Base-by-base conservation (phyloP, 176 grass and related monocot species). In the Rhipidocladum racemiflorum region DNA sequence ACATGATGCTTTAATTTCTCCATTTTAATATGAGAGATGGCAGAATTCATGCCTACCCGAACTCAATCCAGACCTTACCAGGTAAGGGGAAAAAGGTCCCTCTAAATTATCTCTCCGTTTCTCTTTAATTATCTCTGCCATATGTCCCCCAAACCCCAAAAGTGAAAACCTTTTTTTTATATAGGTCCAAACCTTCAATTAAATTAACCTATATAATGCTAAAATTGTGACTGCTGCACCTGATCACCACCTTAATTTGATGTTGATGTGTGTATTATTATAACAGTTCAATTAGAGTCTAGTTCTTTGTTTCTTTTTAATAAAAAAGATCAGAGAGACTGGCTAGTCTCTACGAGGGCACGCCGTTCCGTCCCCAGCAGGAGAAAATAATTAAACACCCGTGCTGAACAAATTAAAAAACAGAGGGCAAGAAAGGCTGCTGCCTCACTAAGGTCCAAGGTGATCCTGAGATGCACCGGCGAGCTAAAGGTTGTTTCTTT, bases 11-110 rank as follows among this genome's bases (percentile, higher is more conserved):
- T 63, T 63, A 75, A 63, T 42, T 23, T 23, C 7, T 56, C 21
- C 21, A 23, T 56, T 35, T 35, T 51, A 75, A 77, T 43, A 82
- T 27, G 83, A 42, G 77, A 67, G 83, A 54, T 44, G 70, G 45
- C 71, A 85, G 59, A 86, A 83, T 84, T 84, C 75, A 45, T 73
- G 66, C 43, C 27, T 77, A 59, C 76, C 76, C 88, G 66, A 81
- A 81, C 89, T 77, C 62, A 75, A 87, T 39, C 39, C 24, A 71
- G 9, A 14, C 13, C 39, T 51, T 72, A 43, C 48, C 68, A 30
- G 72, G 43, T 51, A 87, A 84, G 74, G 83, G 74, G 57, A 76
- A 80, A 49, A 86, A 76, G 46, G 18, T 21, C 12, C 15, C 81
- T 42, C 16, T 42, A 57, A 43, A 29, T 13, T 20, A 32, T 25